phyloP scores from a whole-genome alignment of 805 yeast genomes.

The Candida koratica region DNA sequence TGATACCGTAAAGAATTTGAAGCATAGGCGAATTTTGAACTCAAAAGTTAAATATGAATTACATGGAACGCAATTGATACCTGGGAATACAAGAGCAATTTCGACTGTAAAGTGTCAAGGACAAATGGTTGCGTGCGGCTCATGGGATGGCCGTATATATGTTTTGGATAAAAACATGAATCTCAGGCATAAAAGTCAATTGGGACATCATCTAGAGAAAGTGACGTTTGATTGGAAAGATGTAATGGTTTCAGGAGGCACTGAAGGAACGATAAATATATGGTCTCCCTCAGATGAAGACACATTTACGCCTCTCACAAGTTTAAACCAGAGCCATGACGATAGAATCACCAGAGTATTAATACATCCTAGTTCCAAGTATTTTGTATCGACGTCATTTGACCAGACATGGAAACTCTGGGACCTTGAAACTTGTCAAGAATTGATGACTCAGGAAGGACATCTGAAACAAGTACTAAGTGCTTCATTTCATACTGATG shows the following conservation, averaged over 20 bases:
- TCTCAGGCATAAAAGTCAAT: slow-evolving; percentile 19
- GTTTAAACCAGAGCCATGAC: slow-evolving; percentile 30
- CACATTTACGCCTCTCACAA: slow-evolving; percentile 15
- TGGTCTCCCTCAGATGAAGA: slow-evolving; percentile 22
- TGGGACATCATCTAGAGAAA: slow-evolving; percentile 57
- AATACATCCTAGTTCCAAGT: slow-evolving; percentile 61
- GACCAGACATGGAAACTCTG: slow-evolving; percentile 88
- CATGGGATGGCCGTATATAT: slow-evolving; percentile 78
- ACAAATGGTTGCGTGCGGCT: slow-evolving; percentile 54
- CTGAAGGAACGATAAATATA: slow-evolving; percentile 32
- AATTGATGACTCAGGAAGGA: slow-evolving; percentile 75
- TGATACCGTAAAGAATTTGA: slow-evolving; percentile 42
- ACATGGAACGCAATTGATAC: slow-evolving; percentile 64
- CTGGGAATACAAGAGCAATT: slow-evolving; percentile 59
- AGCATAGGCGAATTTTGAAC: slow-evolving; percentile 43
- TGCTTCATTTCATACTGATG: slow-evolving; percentile 67
- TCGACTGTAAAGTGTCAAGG: slow-evolving; percentile 51
- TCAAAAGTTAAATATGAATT: slow-evolving; percentile 37
- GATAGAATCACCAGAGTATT: slow-evolving; percentile 56
- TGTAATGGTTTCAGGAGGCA: slow-evolving; percentile 33
- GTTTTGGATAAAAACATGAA: slow-evolving; percentile 44
- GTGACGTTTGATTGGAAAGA: slow-evolving; percentile 61
- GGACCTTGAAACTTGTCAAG: slow-evolving; percentile 51
- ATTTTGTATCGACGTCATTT: slow-evolving; percentile 66
- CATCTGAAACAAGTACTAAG: slow-evolving; percentile 71